Conservation (phyloP, 2,329 filamentous ascomycete species). For the Cytospora mali region DNA sequence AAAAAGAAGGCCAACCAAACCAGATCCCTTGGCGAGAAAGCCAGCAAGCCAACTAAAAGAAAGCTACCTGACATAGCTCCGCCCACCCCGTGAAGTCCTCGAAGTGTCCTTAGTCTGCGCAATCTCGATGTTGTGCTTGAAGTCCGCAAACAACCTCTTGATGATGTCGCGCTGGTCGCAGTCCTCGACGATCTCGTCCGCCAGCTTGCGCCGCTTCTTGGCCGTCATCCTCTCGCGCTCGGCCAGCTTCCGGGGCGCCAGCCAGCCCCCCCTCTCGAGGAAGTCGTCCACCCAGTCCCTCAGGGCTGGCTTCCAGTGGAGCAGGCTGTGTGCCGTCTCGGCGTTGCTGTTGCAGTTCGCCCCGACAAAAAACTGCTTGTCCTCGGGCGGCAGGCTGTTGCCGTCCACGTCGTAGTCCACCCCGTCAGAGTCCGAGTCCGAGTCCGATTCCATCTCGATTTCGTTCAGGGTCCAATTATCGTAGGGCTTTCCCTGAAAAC, state of each 20-base stretch:
- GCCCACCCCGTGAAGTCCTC: slow-evolving; percentile 20
- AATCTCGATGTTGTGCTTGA: slow-evolving; percentile 62
- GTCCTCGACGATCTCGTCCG: slow-evolving; percentile 63
- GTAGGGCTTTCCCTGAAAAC: slow-evolving; percentile 69
- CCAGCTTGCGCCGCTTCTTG: slow-evolving; percentile 60
- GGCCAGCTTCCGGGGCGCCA: slow-evolving; percentile 59
- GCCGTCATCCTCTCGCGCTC: slow-evolving; percentile 63
- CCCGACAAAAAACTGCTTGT: slow-evolving; percentile 46
- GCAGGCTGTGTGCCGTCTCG: slow-evolving; percentile 68
- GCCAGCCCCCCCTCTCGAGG: slow-evolving; percentile 60
- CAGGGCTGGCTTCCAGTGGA: slow-evolving; percentile 77
- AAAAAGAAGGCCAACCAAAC: background rate
- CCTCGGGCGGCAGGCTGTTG: slow-evolving; percentile 39
- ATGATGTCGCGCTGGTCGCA: slow-evolving; percentile 66
- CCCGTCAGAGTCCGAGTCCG: slow-evolving; percentile 39
- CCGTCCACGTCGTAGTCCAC: slow-evolving; percentile 44
- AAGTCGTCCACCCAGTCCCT: slow-evolving; percentile 70
- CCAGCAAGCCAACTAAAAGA: too few species aligned
- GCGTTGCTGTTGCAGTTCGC: slow-evolving; percentile 54
- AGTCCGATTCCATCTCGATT: slow-evolving; percentile 44
- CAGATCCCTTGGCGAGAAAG: background rate
- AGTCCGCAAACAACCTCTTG: slow-evolving; percentile 64
- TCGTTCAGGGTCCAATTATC: slow-evolving; percentile 66
- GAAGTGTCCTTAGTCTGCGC: slow-evolving; percentile 53
- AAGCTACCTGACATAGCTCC: slow-evolving; percentile 23